These are phyloP conservation scores for Phtheirospermum japonicum DNA, from an alignment of 257 asterid genomes.

Conservation along the genomic window DNA sequence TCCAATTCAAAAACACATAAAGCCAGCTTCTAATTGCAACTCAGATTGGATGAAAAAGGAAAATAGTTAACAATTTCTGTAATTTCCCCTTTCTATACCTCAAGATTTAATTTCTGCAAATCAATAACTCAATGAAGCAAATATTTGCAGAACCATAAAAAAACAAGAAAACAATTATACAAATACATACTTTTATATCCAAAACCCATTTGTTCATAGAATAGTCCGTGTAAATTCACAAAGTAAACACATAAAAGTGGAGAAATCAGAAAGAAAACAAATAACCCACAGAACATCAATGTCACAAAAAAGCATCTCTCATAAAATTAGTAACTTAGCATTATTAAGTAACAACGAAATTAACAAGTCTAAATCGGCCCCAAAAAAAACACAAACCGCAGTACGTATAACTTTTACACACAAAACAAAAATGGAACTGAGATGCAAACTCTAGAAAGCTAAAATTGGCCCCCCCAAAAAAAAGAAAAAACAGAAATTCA, in stretches of 20 bases:
- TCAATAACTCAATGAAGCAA: neutral
- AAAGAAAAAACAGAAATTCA: neutral
- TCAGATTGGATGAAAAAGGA: too few species aligned
- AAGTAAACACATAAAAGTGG: slow-evolving; percentile 11
- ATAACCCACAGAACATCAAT: neutral
- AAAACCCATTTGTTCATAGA: neutral
- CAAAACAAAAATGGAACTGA: too few species aligned
- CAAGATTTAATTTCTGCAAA: neutral
- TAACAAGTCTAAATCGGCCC: neutral
- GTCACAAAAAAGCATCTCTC: neutral
- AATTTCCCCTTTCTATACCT: too few species aligned
- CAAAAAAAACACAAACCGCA: too few species aligned
- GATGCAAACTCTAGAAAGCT: neutral
- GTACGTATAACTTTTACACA: too few species aligned
- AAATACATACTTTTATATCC: neutral
- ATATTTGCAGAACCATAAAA: neutral
- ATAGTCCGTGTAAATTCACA: slow-evolving; percentile 1
- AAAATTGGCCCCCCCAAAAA: slow-evolving; percentile 8
- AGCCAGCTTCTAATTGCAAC: neutral
- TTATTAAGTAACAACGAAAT: neutral
- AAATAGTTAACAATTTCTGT: too few species aligned
- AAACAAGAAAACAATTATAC: neutral
- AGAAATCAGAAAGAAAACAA: neutral
- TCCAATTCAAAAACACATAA: neutral
- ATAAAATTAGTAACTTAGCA: neutral